phyloP scores from a whole-genome alignment of 2,329 filamentous ascomycete species.

The Herpotrichia juniperi region DNA sequence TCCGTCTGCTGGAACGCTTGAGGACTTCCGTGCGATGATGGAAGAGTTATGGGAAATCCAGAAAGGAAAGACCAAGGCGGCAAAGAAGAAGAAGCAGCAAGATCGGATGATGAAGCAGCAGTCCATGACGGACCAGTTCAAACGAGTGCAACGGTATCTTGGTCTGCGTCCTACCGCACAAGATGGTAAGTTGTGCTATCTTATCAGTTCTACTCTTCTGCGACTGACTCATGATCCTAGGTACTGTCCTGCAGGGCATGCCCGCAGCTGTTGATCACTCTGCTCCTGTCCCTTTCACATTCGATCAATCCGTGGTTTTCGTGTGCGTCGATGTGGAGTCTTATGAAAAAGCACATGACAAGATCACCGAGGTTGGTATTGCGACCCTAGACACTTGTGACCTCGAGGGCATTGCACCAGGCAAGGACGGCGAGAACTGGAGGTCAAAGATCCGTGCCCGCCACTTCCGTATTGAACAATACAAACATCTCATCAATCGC shows the following conservation, averaged over 20 bases:
- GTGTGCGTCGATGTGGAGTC: slow-evolving; percentile 84
- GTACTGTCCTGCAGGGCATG: not conserved
- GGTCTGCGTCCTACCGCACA: slow-evolving; percentile 61
- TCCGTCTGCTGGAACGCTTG: slow-evolving; percentile 45
- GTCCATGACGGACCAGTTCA: slow-evolving; percentile 61
- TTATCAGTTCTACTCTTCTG: not conserved
- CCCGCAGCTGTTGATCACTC: slow-evolving; percentile 50
- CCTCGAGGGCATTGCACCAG: slow-evolving; percentile 63
- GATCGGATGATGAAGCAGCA: slow-evolving; percentile 59
- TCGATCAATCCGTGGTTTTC: slow-evolving; percentile 68
- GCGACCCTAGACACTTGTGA: slow-evolving; percentile 76
- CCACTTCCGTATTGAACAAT: slow-evolving; percentile 79
- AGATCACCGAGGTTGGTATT: slow-evolving; percentile 86
- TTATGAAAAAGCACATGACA: slow-evolving; percentile 69
- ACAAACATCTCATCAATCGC: slow-evolving; percentile 68
- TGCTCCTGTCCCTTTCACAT: slow-evolving; percentile 53
- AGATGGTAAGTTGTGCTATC: slow-evolving; percentile 13
- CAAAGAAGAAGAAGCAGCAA: slow-evolving; percentile 57
- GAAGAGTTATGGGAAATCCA: slow-evolving; percentile 57
- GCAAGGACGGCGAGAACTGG: slow-evolving; percentile 70
- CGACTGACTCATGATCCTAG: not conserved
- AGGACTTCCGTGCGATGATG: slow-evolving; percentile 62
- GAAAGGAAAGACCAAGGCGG: slow-evolving; percentile 56
- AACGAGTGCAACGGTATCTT: slow-evolving; percentile 72
- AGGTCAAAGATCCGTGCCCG: slow-evolving; percentile 67